Evolutionary conservation across 2,329 filamentous ascomycete genomes (phyloP), one percentile per base, ranked within the genome.

Genomic region (Bipolaris victoriae): DNA sequence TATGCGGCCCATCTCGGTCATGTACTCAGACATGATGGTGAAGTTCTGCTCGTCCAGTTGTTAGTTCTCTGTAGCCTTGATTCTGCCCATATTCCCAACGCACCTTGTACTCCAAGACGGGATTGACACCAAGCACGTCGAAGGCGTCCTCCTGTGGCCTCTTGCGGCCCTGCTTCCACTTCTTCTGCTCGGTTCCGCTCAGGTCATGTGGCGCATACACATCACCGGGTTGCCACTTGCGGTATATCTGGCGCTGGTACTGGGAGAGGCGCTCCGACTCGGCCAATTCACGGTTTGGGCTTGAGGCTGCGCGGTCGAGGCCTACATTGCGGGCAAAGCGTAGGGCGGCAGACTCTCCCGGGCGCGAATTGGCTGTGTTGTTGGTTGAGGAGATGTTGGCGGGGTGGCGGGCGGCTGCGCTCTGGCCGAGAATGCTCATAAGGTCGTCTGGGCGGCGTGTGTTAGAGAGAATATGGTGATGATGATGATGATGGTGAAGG

Each of bases 201-300:
- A 99, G 77, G 78, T 99, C 95, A 73, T 93, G 90, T 33, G 95
- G 95, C 58, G 92, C 85, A 79, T 98, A 98, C 50, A 97, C 84
- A 73, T 98, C 93, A 66, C 95, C 95, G 0, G 80, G 69, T 68
- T 83, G 82, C 89, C 90, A 98, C 39, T 84, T 82, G 46, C 93
- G 88, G 35, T 85, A 83, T 77, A 88, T 83, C 76, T 91, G 87
- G 61, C 78, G 81, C 67, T 86, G 78, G 74, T 86, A 86, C 61
- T 86, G 85, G 22, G 61, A 52, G 15, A 72, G 65, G 33, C 66
- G 63, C 60, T 67, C 73, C 44, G 64, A 67, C 48, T 75, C 68
- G 41, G 70, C 26, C 31, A 74, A 56, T 37, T 73, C 65, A 39
- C 62, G 61, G 1, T 56, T 51, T 44, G 58, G 62, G n/a, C 58